Evolutionary conservation across 352 stramenopile genomes (phyloP).

Genomic region (Sclerospora graminicola): DNA sequence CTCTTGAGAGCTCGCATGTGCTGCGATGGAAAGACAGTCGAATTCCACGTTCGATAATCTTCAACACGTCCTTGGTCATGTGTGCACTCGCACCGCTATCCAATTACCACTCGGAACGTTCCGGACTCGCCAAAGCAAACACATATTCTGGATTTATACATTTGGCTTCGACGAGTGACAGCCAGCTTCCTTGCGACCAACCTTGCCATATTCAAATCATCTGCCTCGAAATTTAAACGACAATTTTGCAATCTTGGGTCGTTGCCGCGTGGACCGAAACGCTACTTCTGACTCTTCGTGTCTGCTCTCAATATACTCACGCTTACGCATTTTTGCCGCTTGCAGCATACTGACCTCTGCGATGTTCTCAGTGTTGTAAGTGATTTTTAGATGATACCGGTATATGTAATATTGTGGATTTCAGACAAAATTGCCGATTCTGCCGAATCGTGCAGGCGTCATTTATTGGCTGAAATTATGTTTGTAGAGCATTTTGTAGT

Average conservation of each 20-base stretch:
- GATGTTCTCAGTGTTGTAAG: background rate
- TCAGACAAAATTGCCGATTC: no score
- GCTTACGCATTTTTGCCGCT: background rate
- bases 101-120: background rate
- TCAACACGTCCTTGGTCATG: background rate
- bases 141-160: background rate
- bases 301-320: background rate
- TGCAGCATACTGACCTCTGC: background rate
- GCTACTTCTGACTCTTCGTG: background rate
- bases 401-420: no score
- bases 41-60: background rate
- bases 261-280: background rate
- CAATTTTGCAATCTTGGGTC: background rate
- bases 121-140: background rate
- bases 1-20: background rate
- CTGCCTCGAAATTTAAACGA: background rate
- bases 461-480: no score
- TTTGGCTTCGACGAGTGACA: background rate
- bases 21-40: background rate
- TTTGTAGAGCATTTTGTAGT: no score
- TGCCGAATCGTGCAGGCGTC: no score
- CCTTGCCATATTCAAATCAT: background rate
- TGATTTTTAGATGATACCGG: background rate
- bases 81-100: background rate
- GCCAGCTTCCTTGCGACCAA: background rate